Base-by-base conservation (phyloP, 768 basidiomycete species). In the Tricholomella constricta region DNA sequence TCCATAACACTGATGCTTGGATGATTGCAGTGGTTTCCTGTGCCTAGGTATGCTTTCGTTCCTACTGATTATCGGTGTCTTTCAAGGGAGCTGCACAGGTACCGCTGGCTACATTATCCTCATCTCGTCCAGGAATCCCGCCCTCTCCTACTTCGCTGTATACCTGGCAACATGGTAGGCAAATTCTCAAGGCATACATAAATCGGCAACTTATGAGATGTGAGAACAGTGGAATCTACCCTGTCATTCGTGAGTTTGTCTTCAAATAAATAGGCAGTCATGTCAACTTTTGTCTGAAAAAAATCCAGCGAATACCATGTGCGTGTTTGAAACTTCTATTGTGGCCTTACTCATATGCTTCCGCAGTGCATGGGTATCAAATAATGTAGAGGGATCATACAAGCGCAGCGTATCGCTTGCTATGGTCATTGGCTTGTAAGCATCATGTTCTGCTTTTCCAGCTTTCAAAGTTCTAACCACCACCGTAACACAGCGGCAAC, bases 351-450 rank as follows among this genome's bases (percentile, higher is more conserved):
- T 45, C 1, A 45, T 19, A 27, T 27, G 17, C 19, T 0, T 12
- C n/a, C n/a, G 10, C 25, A 80, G 78, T 59, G 77, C 78, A 3
- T 80, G 79, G 79, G 79, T 82, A 19, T 81, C 83, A 17, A 88
- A 89, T 62, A 90, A 88, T 62, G 77, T 86, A 12, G 86, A 89
- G 68, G 88, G 88, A 12, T 77, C 80, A 2, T 90, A 89, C 69
- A 90, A 90, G 65, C 85, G 88, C 35, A 83, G 83, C 57, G 85
- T 89, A 6, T 74, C 84, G 1, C 70, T 89, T 45, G 87, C 80
- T 5, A 86, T 88, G 85, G 77, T 83, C 3, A 85, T 88, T 56
- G 77, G 80, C 60, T 80, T 81, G 83, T 84, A 52, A 59, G 81
- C 51, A 23, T 48, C 25, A 43, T 42, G 7, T 34, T 48, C 26